phyloP scores from a whole-genome alignment of 2,329 filamentous ascomycete species.

The Aplosporella prunicola region DNA sequence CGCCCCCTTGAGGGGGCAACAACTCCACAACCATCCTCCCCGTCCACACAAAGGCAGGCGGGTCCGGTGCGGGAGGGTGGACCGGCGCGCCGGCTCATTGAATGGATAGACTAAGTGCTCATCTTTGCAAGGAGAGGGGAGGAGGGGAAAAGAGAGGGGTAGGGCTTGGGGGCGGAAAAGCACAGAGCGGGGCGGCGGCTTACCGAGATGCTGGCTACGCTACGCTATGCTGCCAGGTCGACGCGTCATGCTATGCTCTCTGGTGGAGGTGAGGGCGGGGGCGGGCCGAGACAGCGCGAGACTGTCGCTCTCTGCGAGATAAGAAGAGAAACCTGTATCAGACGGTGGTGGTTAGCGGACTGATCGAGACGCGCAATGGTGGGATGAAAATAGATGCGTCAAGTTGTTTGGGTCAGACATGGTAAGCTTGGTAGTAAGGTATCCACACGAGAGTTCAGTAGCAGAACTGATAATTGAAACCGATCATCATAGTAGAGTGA shows the following conservation, averaged over 20 bases:
- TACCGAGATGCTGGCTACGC: neutral
- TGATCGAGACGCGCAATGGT: constrained; percentile 8
- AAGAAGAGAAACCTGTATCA: neutral
- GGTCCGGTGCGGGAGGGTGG: constrained; percentile 65
- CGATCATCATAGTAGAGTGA: constrained; percentile 37
- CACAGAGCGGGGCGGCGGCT: neutral
- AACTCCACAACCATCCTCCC: constrained; percentile 66
- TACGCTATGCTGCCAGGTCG: neutral
- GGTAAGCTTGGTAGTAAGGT: constrained; percentile 49
- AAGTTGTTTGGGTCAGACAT: constrained; percentile 37
- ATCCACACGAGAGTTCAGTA: constrained; percentile 52
- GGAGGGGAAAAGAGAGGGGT: constrained; percentile 1
- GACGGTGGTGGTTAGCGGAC: constrained; percentile 8
- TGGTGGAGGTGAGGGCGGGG: too few relatives aligned
- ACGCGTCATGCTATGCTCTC: too few relatives aligned
- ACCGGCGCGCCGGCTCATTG: constrained; percentile 53
- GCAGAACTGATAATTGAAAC: constrained; percentile 51
- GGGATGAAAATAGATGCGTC: constrained; percentile 12
- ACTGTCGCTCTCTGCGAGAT: neutral
- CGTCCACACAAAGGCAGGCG: constrained; percentile 39
- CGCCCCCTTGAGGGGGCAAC: constrained; percentile 24
- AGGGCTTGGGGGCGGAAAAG: neutral
- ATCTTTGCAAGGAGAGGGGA: constrained; percentile 36
- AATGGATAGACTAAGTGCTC: constrained; percentile 56
- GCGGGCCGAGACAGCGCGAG: neutral